phyloP scores from a whole-genome alignment of 495 filamentous ascomycete species.

The Penicillium atrosanguineum region DNA sequence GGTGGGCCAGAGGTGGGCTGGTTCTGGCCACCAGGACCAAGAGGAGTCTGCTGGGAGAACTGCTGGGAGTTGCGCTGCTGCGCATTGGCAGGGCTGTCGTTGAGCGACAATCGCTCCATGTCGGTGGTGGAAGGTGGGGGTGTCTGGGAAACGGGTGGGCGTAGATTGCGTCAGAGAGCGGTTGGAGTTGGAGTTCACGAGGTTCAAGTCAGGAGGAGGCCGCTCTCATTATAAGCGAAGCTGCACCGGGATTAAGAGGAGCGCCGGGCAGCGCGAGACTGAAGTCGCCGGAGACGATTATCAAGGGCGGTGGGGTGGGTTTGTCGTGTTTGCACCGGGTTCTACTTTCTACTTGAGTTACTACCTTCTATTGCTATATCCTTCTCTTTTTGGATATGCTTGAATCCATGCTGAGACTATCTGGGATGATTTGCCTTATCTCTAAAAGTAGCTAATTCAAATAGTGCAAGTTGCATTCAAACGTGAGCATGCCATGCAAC shows the following conservation, averaged over 20 bases:
- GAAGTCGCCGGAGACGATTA: conserved; percentile 6
- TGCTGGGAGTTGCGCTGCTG: conserved; percentile 27
- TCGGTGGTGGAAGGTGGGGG: conserved; percentile 9
- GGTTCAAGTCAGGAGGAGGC: neutral
- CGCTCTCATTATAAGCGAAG: conserved; percentile 11
- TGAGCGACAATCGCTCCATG: conserved; percentile 45
- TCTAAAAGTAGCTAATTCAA: neutral
- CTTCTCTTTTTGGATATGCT: neutral
- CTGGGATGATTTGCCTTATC: no score
- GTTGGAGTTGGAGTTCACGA: neutral
- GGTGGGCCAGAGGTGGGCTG: conserved; percentile 37
- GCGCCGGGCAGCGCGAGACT: neutral
- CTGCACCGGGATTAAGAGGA: conserved; percentile 2
- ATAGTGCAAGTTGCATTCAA: neutral
- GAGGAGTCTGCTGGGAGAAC: conserved; percentile 27
- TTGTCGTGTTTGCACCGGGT: conserved; percentile 18
- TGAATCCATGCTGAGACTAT: no score
- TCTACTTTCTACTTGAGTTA: no score
- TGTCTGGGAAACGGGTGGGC: conserved; percentile 2
- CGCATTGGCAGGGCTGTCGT: conserved; percentile 32
- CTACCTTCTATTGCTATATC: no score
- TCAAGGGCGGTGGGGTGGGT: conserved; percentile 25
- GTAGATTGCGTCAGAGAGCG: neutral
- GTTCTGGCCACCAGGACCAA: conserved; percentile 23
- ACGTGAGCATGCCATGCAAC: neutral